These are phyloP conservation scores for Pholiota molesta DNA, from an alignment of 768 basidiomycete species.

Conservation along the genomic window DNA sequence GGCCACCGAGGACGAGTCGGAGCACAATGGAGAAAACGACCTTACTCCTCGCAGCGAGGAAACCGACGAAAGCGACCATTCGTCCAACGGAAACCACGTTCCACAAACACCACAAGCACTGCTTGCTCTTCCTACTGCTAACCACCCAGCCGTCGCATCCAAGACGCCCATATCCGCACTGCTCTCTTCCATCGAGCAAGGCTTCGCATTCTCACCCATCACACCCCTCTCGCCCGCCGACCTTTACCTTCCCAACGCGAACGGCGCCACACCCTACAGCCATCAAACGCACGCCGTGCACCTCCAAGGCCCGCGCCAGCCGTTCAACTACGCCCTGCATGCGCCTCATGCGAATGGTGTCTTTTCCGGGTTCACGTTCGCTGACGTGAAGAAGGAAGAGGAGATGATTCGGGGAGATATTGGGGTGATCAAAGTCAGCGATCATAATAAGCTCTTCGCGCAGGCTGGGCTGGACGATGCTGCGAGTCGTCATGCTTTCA, in stretches of 20 bases:
- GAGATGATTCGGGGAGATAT: conserved; percentile 21
- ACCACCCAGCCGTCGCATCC: conserved; percentile 2
- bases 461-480: conserved; percentile 20
- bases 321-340: conserved; percentile 31
- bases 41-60: not conserved
- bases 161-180: conserved; percentile 72
- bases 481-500: conserved; percentile 17
- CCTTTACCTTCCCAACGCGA: conserved; percentile 24
- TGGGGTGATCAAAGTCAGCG: conserved; percentile 23
- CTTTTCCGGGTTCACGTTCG: conserved; percentile 18
- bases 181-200: conserved; percentile 63
- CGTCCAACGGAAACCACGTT: conserved; percentile 4
- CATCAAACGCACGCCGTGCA: conserved; percentile 25
- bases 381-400: conserved; percentile 9
- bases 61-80: not conserved
- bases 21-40: not conserved
- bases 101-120: conserved; percentile 20
- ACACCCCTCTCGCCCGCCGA: conserved; percentile 57
- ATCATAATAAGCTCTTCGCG: conserved; percentile 22
- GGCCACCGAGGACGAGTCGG: not conserved
- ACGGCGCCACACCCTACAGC: conserved; percentile 24
- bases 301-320: conserved; percentile 24
- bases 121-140: conserved; percentile 14
- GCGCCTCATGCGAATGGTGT: conserved; percentile 15
- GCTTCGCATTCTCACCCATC: conserved; percentile 69